Base-by-base conservation (phyloP, 305 asterid genomes). In the Andrographis paniculata region DNA sequence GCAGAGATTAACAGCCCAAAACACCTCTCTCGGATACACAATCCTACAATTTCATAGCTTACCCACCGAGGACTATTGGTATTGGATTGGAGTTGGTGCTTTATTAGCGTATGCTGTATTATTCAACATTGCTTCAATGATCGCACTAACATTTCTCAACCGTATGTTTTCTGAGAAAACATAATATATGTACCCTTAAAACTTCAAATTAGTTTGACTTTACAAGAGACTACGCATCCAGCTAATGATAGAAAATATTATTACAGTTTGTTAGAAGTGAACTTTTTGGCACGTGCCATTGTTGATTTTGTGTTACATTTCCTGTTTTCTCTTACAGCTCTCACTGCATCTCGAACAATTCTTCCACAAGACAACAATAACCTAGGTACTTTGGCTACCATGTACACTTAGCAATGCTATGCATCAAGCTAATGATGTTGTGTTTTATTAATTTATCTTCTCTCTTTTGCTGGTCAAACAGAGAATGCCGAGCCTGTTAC, bases 31-130 rank as follows among this genome's bases (percentile, higher is more conserved):
- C 52, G 97, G 97, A 44, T 31, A 53, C 20, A 45, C 31, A n/a
- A 17, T 80, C 67, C 78, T 87, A 63, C 49, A 45, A 33, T 73
- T 72, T 40, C 88, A 84, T 58, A 58, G 84, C 71, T 58, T 87
- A 53, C 88, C 97, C 40, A 65, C 28, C 54, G 62, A 57, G 38
- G 65, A 59, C 43, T 45, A 59, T 55, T 87, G 95, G 97, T 87
- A 80, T 64, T 84, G 97, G 97, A 53, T 87, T 42, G 95, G 96
- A 65, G 72, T 80, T 52, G 84, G 85, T 33, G 82, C 14, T 44
- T 48, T 87, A 60, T 63, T 84, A 33, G 73, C 77, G 48, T 84
- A 78, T 61, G 73, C 87, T 53, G 19, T 87, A 49, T 46, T 87
- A 63, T 78, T 87, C 77, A 84, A 80, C 69, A 31, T 75, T 18